These are phyloP conservation scores for Megacollybia marginata DNA, from an alignment of 768 basidiomycete genomes.

Conservation along the genomic window DNA sequence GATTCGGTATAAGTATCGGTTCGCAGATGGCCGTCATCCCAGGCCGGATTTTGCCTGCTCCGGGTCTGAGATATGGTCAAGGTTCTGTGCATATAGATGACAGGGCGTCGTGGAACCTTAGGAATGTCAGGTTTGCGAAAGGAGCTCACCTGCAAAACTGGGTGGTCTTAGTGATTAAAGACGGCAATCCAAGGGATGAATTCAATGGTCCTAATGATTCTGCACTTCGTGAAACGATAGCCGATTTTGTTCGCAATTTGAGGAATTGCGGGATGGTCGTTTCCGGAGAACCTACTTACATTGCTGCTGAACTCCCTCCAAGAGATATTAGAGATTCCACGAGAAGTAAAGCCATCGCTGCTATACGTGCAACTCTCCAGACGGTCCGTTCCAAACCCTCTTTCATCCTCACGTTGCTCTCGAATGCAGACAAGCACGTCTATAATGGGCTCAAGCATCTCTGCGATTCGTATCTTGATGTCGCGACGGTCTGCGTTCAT, in stretches of 20 bases:
- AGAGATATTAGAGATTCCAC: conserved; percentile 48
- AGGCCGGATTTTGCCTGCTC: conserved; percentile 57
- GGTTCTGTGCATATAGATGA: conserved; percentile 39
- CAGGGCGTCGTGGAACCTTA: conserved; percentile 76
- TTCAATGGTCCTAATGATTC: conserved; percentile 50
- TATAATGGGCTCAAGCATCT: conserved; percentile 74
- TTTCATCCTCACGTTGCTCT: conserved; percentile 60
- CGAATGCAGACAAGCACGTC: conserved; percentile 63
- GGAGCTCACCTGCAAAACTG: conserved; percentile 54
- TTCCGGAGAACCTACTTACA: conserved; percentile 25
- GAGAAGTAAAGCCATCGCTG: conserved; percentile 38
- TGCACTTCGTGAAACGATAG: conserved; percentile 35
- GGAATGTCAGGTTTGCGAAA: conserved; percentile 51
- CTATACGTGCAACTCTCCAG: conserved; percentile 35
- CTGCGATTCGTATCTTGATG: conserved; percentile 57
- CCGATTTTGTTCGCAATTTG: conserved; percentile 60
- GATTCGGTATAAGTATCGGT: conserved; percentile 58
- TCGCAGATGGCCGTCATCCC: conserved; percentile 64
- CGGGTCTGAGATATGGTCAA: conserved; percentile 52
- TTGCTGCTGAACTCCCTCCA: conserved; percentile 38
- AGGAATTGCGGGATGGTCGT: conserved; percentile 54
- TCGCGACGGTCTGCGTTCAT: conserved; percentile 75
- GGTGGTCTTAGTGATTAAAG: conserved; percentile 63
- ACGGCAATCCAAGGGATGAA: conserved; percentile 49
- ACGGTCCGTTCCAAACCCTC: conserved; percentile 38